Evolutionary conservation across 2,329 filamentous ascomycete genomes (phyloP).

Genomic region (Sphaerulina musiva): DNA sequence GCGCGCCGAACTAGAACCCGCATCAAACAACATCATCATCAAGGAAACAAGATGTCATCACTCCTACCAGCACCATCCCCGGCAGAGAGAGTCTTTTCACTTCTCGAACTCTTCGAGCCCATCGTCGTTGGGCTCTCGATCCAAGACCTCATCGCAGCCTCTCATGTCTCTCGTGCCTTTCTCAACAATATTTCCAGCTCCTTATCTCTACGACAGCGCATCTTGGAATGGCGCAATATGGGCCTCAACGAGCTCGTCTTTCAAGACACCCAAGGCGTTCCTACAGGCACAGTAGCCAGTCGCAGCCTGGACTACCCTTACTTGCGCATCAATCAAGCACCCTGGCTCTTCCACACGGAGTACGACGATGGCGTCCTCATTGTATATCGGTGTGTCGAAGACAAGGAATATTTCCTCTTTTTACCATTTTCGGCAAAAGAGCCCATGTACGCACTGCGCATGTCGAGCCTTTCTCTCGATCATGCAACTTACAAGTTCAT

Average conservation of each 20-base stretch:
- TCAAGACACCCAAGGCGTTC: background rate
- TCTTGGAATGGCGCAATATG: background rate
- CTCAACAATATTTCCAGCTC: constrained; percentile 1
- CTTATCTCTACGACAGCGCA: background rate
- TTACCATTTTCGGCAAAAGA: background rate
- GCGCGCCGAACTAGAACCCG: background rate
- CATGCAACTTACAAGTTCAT: background rate
- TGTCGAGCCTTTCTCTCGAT: background rate
- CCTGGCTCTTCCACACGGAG: background rate
- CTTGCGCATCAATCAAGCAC: background rate
- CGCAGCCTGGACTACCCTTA: background rate
- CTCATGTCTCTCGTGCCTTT: background rate
- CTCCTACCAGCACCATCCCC: background rate
- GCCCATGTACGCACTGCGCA: background rate
- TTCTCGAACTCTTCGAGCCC: constrained; percentile 7
- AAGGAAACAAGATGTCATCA: background rate
- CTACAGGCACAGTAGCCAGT: background rate
- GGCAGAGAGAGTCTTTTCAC: background rate
- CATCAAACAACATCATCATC: background rate
- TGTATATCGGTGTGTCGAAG: background rate
- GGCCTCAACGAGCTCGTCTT: constrained; percentile 1
- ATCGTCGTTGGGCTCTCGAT: background rate
- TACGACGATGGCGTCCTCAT: background rate
- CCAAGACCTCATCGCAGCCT: constrained; percentile 1
- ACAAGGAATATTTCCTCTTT: background rate